Evolutionary conservation across 345 rosid species (phyloP), one percentile per base, ranked within the genome.

Genomic region (Gossypium ekmanianum): DNA sequence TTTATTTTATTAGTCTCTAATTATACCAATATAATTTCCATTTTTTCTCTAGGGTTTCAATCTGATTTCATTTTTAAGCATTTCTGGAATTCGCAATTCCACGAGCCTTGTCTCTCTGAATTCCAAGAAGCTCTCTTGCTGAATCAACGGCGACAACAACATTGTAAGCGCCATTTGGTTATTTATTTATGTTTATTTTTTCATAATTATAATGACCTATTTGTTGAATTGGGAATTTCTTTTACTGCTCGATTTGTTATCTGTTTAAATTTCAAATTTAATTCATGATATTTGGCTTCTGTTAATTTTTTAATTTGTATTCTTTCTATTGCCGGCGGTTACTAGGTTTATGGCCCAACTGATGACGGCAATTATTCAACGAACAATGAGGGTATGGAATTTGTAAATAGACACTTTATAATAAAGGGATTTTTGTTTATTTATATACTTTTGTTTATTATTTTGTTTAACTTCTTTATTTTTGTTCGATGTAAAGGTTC

Each of bases 321-420:
- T 24, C 17, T 34, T 5, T 71, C 24, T 22, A 1, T 61, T 27
- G 9, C 54, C 68, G 47, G 9, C 76, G 41, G 24, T 71, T 69
- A 52, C 47, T 79, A 89, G 92, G 79, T 51, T 48, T 70, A 64
- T 69, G 81, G 75, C 26, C 48, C 55, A 1, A 68, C 79, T 2
- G 84, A 71, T 76, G 74, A 82, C 39, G 48, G 34, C 45, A 48
- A 77, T 64, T 17, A 22, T 59, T 77, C 56, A 16, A 20, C 79
- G 27, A 61, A 70, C 17, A 24, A 29, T 51, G 83, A 83, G 83
- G 87, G 87, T 69, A 69, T 26, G 18, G 18, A 5, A 4, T 26
- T 50, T 68, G 58, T 12, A 50, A 17, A 51, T 29, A 34, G 18
- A 20, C 34, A 71, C 39, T 79, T 70, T 45, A 9, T 20, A 8